Conservation (phyloP, 75 land plant species). For the Pinus tabuliformis region DNA sequence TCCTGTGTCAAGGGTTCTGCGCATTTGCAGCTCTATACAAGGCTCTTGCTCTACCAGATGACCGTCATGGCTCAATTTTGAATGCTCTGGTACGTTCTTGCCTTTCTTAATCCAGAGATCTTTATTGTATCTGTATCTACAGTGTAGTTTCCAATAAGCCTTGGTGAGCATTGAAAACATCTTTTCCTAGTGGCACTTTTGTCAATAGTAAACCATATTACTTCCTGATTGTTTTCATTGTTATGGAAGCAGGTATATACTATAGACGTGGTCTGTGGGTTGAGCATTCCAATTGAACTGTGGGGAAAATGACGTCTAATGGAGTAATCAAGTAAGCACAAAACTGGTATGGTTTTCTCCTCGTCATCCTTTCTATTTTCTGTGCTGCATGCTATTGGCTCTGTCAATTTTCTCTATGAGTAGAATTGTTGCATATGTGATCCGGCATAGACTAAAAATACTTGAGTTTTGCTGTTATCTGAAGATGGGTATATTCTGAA, state of each 20-base stretch:
- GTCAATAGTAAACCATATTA: neutral
- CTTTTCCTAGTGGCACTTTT: neutral
- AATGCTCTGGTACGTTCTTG: neutral
- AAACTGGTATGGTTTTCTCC: neutral
- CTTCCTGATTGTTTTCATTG: neutral
- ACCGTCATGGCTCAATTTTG: neutral
- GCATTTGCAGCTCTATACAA: no score
- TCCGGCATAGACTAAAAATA: no score
- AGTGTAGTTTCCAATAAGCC: neutral
- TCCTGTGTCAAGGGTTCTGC: no score
- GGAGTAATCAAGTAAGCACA: neutral
- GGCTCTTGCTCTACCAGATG: no score
- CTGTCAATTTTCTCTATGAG: no score
- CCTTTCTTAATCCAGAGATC: neutral
- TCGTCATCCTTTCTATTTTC: neutral
- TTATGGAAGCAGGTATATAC: conserved; percentile 1
- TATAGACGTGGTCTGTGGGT: neutral
- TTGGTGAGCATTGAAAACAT: neutral
- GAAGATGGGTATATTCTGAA: no score
- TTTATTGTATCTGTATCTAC: neutral
- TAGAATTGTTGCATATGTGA: no score
- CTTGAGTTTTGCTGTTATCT: no score
- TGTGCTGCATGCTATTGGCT: no score
- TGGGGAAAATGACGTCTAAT: neutral
- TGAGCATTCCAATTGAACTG: neutral